A percentile compares a stretch with the other conserved stretches of the same genome.
Conservation (phyloP, 2,329 filamentous ascomycete genomes). For the Canariomyces notabilis region DNA sequence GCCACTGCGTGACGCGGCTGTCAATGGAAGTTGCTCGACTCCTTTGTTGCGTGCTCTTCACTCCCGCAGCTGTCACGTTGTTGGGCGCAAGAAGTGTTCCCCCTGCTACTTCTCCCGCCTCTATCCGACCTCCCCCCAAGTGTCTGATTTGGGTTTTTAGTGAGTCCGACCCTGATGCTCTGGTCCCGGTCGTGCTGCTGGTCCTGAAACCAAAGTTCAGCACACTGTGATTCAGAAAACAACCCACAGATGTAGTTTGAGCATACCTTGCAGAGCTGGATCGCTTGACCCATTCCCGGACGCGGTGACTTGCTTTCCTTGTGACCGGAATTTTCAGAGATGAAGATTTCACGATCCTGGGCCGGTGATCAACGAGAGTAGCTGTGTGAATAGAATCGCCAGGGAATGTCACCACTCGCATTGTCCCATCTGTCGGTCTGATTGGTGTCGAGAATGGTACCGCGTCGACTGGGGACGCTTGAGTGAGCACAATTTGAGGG, state of each 20-base stretch:
- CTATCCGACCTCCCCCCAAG: constrained; percentile 20
- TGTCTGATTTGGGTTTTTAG: constrained; percentile 19
- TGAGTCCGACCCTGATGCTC: constrained; percentile 1
- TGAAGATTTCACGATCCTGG: constrained; percentile 3
- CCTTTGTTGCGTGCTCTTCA: neutral
- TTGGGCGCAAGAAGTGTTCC: neutral
- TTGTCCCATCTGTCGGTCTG: no score
- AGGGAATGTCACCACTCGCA: no score
- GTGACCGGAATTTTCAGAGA: constrained; percentile 6
- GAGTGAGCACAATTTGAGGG: neutral
- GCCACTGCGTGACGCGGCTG: constrained; percentile 25
- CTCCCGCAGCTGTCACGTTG: neutral
- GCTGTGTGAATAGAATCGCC: neutral
- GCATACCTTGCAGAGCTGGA: constrained; percentile 19
- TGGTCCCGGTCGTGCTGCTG: neutral
- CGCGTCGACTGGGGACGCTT: neutral
- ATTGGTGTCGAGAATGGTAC: constrained; percentile 6
- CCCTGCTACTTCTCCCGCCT: neutral
- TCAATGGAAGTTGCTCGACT: constrained; percentile 15
- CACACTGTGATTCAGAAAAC: neutral
- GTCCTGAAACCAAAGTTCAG: constrained; percentile 1
- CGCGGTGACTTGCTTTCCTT: constrained; percentile 13
- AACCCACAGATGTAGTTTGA: neutral
- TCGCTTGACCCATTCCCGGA: constrained; percentile 23
- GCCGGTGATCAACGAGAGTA: constrained; percentile 1